phyloP scores from a whole-genome alignment of 1,139 yeast species.

The Debaryomyces subglobosus region DNA sequence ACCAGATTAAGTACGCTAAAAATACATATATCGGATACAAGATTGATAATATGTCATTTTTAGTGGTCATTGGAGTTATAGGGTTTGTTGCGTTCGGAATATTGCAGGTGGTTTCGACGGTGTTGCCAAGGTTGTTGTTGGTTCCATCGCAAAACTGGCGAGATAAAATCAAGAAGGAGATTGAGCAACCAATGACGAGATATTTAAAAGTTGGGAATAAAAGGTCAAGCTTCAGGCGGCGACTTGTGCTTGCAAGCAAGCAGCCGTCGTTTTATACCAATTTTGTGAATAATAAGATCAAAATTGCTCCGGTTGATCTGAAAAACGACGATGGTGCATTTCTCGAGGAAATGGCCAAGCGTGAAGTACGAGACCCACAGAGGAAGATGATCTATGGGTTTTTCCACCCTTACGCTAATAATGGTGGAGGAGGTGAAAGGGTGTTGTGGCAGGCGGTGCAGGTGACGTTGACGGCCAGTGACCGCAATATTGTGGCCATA shows the following conservation, averaged over 20 bases:
- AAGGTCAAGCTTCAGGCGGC: slow-evolving; percentile 52
- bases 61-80: not conserved
- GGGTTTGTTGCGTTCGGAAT: slow-evolving; percentile 14
- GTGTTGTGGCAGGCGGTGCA: slow-evolving; percentile 94
- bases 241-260: slow-evolving; percentile 53
- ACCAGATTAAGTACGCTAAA: not conserved
- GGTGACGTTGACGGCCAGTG: slow-evolving; percentile 59
- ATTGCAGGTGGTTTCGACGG: slow-evolving; percentile 23
- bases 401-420: slow-evolving; percentile 94
- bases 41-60: not conserved
- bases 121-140: slow-evolving; percentile 40
- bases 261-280: slow-evolving; percentile 55
- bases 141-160: slow-evolving; percentile 52
- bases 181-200: slow-evolving; percentile 37
- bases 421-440: slow-evolving; percentile 98
- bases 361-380: slow-evolving; percentile 39
- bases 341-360: slow-evolving; percentile 33
- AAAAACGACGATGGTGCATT: slow-evolving; percentile 28
- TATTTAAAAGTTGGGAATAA: slow-evolving; percentile 43
- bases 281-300: slow-evolving; percentile 41
- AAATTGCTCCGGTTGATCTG: slow-evolving; percentile 35
- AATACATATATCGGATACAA: not conserved
- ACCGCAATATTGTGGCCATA: slow-evolving; percentile 62
- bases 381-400: slow-evolving; percentile 69
- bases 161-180: slow-evolving; percentile 38